Percentiles rank a stretch among this genome's conserved stretches.
These are phyloP conservation scores for Noccaea caerulescens DNA, from an alignment of 345 rosid genomes.

Conservation along the genomic window DNA sequence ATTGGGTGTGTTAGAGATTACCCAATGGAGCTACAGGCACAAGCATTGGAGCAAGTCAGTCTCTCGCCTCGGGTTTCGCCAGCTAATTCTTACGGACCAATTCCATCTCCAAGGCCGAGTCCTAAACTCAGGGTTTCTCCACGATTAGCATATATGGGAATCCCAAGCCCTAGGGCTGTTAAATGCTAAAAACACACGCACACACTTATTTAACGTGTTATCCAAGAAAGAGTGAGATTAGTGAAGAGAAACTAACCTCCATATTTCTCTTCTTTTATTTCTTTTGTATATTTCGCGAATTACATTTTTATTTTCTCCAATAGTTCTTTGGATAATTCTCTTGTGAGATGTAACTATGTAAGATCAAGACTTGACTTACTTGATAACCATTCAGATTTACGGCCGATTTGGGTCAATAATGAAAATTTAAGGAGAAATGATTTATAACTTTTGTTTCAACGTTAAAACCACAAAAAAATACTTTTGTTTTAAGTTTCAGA, in stretches of 20 bases:
- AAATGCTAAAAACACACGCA: slow-evolving; percentile 26
- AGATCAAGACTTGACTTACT: slow-evolving; percentile 9
- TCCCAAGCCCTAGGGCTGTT: slow-evolving; percentile 49
- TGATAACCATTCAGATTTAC: no score
- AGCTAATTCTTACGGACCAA: slow-evolving; percentile 45
- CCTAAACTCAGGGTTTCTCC: slow-evolving; percentile 55
- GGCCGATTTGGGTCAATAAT: no score
- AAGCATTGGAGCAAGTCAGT: slow-evolving; percentile 68
- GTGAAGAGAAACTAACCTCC: slow-evolving; percentile 27
- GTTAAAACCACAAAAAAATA: no score
- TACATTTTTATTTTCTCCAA: background rate
- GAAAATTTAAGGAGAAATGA: no score
- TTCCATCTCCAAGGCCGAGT: slow-evolving; percentile 64
- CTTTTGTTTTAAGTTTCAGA: no score
- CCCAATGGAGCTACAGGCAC: slow-evolving; percentile 60
- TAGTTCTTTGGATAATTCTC: background rate
- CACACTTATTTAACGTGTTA: background rate
- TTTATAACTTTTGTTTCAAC: no score
- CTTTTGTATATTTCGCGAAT: slow-evolving; percentile 21
- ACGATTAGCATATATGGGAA: slow-evolving; percentile 53
- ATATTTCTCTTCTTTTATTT: slow-evolving; percentile 22
- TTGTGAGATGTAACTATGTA: background rate
- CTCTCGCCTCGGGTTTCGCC: slow-evolving; percentile 57
- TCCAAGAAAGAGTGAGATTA: slow-evolving; percentile 24
- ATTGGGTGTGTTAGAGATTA: slow-evolving; percentile 80